Conservation (phyloP, 208 protist species). For the Tritrichomonas musculus region DNA sequence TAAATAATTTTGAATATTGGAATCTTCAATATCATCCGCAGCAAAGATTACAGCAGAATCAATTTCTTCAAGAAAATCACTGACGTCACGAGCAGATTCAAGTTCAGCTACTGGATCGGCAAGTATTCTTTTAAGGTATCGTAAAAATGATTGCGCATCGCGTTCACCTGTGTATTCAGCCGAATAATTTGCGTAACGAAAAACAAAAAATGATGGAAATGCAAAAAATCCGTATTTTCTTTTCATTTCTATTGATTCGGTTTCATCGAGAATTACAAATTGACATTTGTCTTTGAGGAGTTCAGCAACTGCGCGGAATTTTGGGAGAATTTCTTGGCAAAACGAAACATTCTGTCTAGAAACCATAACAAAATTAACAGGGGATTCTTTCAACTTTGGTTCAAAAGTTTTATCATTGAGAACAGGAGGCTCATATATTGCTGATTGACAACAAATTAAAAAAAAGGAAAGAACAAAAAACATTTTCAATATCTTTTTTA, state of each 20-base stretch:
- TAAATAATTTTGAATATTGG: too few relatives aligned
- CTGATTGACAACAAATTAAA: too few relatives aligned
- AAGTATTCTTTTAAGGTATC: not conserved
- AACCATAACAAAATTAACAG: not conserved
- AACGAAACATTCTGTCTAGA: not conserved
- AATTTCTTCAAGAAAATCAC: not conserved
- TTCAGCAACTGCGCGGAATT: not conserved
- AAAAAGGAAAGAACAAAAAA: too few relatives aligned
- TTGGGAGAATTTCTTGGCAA: not conserved
- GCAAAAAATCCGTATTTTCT: not conserved
- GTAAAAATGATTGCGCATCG: not conserved
- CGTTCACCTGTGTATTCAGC: not conserved
- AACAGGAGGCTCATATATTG: not conserved
- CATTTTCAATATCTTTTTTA: too few relatives aligned
- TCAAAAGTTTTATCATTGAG: not conserved
- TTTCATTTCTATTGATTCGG: not conserved
- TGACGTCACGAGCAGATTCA: not conserved
- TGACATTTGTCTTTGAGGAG: not conserved
- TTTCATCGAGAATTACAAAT: not conserved
- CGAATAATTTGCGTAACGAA: not conserved
- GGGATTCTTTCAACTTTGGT: not conserved
- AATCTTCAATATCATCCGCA: not conserved
- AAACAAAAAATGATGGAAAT: constrained; percentile 2
- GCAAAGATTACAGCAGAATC: not conserved
- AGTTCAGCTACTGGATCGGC: not conserved